Evolutionary conservation across 2,329 filamentous ascomycete genomes (phyloP), one percentile per base, ranked within the genome.

Genomic region (Sarocladium strictum): DNA sequence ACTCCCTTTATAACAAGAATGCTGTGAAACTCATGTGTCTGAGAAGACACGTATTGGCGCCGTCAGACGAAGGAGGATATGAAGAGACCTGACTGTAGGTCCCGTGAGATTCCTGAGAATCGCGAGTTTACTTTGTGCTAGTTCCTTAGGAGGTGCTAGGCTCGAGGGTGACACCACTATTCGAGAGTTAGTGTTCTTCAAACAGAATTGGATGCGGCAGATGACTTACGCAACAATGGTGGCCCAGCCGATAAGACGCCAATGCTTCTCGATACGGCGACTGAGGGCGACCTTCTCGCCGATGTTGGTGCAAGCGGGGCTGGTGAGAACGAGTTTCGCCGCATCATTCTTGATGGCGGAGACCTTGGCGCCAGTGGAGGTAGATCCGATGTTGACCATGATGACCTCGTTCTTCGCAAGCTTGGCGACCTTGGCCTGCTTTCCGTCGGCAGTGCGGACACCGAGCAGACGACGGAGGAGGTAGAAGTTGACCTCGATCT

Each of bases 401-500:
- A 99, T 87, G 66, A 97, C 91, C 74, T 99, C 94, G 76, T 96
- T 97, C 85, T 97, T 99, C 56, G 91, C 80, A 61, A 99, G 81
- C 79, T 99, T 99, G 65, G 92, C 91, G 62, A 99, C 94, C 86
- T 99, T 99, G 67, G 93, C 93, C 76, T 97, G 94, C 81, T 99
- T 99, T 70, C 94, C 94, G 64, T 99, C 94, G 59, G 93, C 91
- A 47, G 94, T 96, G 77, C 95, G 92, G 66, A 99, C 94, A 84
- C 94, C 94, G 55, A 99, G 84, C 59, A 99, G 81, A 65, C 94
- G 84, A 65, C 93, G 89, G 59, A 99, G 86, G 58, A 99, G 82
- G 82, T 97, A 99, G 81, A 97, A 99, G 83, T 97, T 97, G 74
- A 97, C 92, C 76, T 99, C 94, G 58, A 99, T 87, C 75, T 99